phyloP scores from a whole-genome alignment of 2,329 filamentous ascomycete species.

The Aspergillus tamarii region DNA sequence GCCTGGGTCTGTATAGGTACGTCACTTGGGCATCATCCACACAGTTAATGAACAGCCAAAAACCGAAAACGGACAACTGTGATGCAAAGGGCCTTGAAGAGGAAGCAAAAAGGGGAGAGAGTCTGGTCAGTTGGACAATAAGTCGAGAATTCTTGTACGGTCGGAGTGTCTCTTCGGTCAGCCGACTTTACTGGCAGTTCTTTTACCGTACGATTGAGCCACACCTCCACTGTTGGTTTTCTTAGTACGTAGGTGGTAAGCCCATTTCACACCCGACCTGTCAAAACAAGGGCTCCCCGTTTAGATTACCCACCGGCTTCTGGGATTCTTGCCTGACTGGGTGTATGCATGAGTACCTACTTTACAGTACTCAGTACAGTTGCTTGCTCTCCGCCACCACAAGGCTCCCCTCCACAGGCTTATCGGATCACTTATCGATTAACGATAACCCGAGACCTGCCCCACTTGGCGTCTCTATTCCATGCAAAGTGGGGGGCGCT shows the following conservation, averaged over 20 bases:
- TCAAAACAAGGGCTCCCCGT: background rate
- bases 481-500: background rate
- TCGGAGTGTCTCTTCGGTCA: conserved; percentile 14
- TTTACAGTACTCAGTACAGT: background rate
- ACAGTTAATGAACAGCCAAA: background rate
- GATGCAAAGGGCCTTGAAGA: background rate
- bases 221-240: background rate
- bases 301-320: background rate
- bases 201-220: conserved; percentile 6
- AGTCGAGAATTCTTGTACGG: conserved; percentile 8
- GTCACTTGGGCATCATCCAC: conserved; percentile 23
- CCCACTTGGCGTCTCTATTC: conserved; percentile 7
- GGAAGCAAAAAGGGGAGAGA: conserved; percentile 1
- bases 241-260: background rate
- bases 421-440: conserved; percentile 19
- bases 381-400: conserved; percentile 8
- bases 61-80: background rate
- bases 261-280: conserved; percentile 11
- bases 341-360: background rate
- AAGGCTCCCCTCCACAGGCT: conserved; percentile 14
- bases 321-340: background rate
- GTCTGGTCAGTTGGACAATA: conserved; percentile 4
- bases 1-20: background rate
- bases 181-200: conserved; percentile 12
- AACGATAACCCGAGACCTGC: conserved; percentile 11